A percentile compares a stretch with the other conserved stretches of the same genome.
Conservation (phyloP, 2,329 filamentous ascomycete genomes). For the Pseudogymnoascus sp. region DNA sequence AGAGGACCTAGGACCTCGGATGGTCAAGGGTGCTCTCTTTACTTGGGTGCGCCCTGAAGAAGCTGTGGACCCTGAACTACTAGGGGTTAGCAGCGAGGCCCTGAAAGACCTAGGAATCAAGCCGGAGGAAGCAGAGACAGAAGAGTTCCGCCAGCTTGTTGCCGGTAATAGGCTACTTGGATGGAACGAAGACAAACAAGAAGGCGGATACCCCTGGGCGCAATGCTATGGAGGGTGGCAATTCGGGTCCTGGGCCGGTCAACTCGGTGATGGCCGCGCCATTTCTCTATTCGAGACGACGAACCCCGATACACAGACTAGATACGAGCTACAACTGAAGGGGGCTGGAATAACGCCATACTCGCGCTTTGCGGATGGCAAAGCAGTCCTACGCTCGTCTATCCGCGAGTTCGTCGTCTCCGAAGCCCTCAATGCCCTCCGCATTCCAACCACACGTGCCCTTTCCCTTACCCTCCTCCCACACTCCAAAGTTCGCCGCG, state of each 20-base stretch:
- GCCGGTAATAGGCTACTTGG: conserved; percentile 78
- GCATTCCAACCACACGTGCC: conserved; percentile 80
- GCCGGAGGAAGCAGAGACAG: conserved; percentile 57
- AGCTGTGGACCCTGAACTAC: conserved; percentile 65
- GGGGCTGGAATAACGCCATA: conserved; percentile 91
- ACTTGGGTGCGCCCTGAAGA: conserved; percentile 82
- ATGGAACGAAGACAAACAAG: conserved; percentile 57
- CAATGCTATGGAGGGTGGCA: conserved; percentile 90
- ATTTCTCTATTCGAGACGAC: conserved; percentile 90
- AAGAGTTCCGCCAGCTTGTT: conserved; percentile 70
- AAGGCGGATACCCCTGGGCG: conserved; percentile 89
- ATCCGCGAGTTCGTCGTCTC: conserved; percentile 92
- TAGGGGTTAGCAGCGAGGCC: conserved; percentile 72
- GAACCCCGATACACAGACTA: conserved; percentile 60
- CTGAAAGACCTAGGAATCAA: conserved; percentile 74
- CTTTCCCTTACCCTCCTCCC: conserved; percentile 74
- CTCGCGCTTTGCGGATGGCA: conserved; percentile 91
- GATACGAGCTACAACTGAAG: conserved; percentile 91
- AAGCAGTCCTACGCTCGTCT: conserved; percentile 84
- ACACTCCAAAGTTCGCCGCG: conserved; percentile 64
- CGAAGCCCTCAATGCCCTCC: conserved; percentile 77
- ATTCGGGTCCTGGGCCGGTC: conserved; percentile 86
- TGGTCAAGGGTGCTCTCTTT: conserved; percentile 79
- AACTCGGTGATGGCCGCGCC: conserved; percentile 87
- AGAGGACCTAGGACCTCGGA: conserved; percentile 66